A percentile compares a stretch with the other conserved stretches of the same genome.
phyloP scores from a whole-genome alignment of 805 yeast genomes.

The Hyphopichia homilentoma region DNA sequence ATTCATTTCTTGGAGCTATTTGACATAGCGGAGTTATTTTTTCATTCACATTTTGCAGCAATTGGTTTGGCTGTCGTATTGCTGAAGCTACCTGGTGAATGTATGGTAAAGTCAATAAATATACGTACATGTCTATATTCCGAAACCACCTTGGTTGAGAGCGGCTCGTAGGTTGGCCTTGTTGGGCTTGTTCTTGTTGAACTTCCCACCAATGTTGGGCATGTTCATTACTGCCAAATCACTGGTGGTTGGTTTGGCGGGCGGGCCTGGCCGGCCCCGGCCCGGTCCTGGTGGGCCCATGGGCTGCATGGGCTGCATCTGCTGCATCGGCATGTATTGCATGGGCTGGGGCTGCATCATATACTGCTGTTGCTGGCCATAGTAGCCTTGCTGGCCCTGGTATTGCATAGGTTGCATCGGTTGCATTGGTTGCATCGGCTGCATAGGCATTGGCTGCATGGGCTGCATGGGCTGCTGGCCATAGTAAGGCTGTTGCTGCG shows the following conservation, averaged over 20 bases:
- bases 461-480: constrained; percentile 2
- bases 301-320: neutral
- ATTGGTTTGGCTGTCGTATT: no score
- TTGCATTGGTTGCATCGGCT: neutral
- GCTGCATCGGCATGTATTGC: constrained; percentile 1
- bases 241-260: constrained; percentile 28
- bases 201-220: constrained; percentile 38
- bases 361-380: neutral
- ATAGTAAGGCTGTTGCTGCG: constrained; percentile 12
- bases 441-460: neutral
- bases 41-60: no score
- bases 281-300: constrained; percentile 6
- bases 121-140: no score
- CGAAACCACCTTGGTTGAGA: constrained; percentile 63
- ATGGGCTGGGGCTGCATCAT: constrained; percentile 1
- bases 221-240: constrained; percentile 43
- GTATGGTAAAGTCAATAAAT: no score
- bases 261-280: constrained; percentile 3
- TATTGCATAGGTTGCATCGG: neutral
- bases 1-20: no score
- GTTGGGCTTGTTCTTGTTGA: constrained; percentile 40
- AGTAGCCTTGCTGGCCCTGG: constrained; percentile 2
- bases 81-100: no score
- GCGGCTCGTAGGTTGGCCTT: constrained; percentile 62
- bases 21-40: no score